Conservation (phyloP, 495 filamentous ascomycete species). For the Parmelia sp. region DNA sequence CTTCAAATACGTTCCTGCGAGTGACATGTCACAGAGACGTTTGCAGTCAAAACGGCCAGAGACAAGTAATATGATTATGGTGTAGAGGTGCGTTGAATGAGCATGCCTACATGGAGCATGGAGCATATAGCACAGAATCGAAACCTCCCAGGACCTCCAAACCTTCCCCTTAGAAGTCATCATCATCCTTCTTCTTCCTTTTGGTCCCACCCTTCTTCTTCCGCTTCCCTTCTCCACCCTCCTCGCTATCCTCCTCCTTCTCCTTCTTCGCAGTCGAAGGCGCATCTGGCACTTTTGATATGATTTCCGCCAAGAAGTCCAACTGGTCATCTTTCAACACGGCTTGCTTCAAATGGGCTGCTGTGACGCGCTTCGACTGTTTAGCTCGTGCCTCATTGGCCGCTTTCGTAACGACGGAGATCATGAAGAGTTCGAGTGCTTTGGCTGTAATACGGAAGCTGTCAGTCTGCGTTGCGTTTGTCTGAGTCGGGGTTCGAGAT, state of each 20-base stretch:
- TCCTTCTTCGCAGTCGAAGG: conserved; percentile 47
- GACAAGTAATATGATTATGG: neutral
- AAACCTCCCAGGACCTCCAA: neutral
- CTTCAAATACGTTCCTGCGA: neutral
- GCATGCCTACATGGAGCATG: neutral
- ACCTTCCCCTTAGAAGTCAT: conserved; percentile 27
- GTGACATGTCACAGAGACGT: neutral
- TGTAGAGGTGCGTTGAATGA: neutral
- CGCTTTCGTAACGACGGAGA: conserved; percentile 79
- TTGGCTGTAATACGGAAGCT: conserved; percentile 47
- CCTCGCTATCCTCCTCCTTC: conserved; percentile 48
- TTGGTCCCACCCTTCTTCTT: conserved; percentile 36
- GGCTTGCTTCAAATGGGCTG: conserved; percentile 83
- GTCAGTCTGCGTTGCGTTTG: conserved; percentile 1
- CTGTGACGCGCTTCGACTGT: conserved; percentile 81
- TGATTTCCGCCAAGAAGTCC: conserved; percentile 90
- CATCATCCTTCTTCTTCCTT: conserved; percentile 39
- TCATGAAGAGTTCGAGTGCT: conserved; percentile 96
- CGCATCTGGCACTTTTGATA: conserved; percentile 73
- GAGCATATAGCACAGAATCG: neutral
- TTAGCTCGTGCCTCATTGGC: conserved; percentile 74
- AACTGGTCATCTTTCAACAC: conserved; percentile 79
- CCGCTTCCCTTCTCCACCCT: conserved; percentile 40
- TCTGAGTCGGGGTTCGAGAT: neutral
- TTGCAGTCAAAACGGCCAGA: neutral